Percentiles rank a stretch among this genome's conserved stretches.
Evolutionary conservation across 768 basidiomycete genomes (phyloP).

Genomic region (Russula virescens): DNA sequence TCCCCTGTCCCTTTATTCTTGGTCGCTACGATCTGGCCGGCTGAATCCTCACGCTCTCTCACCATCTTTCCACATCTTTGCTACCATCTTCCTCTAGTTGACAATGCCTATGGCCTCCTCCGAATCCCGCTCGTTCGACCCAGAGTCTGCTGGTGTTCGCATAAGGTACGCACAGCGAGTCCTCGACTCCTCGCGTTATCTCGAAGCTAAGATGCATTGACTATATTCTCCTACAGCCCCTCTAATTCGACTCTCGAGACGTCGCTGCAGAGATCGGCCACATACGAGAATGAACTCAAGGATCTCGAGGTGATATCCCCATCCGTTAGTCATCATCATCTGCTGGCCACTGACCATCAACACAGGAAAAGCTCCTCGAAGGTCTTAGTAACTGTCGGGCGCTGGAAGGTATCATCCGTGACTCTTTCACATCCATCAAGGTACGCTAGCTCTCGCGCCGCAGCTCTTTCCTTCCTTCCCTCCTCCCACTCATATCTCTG

Average conservation of each 20-base stretch:
- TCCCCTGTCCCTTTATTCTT: not conserved
- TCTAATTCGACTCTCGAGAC: not conserved
- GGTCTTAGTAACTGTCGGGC: slow-evolving; percentile 70
- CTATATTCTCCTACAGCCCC: not conserved
- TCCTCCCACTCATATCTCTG: too few relatives aligned
- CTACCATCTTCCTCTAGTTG: not conserved
- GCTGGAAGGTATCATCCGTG: slow-evolving; percentile 63
- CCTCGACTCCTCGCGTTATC: too few relatives aligned
- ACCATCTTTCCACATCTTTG: too few relatives aligned
- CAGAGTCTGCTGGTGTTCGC: not conserved
- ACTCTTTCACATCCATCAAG: slow-evolving; percentile 54
- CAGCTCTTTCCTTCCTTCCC: too few relatives aligned
- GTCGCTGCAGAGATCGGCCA: not conserved
- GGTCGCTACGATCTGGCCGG: too few relatives aligned
- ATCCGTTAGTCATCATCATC: too few relatives aligned
- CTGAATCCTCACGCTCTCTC: too few relatives aligned
- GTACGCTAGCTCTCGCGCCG: too few relatives aligned
- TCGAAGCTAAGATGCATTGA: not conserved
- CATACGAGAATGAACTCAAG: slow-evolving; percentile 22
- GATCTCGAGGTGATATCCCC: slow-evolving; percentile 24
- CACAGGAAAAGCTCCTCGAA: slow-evolving; percentile 58
- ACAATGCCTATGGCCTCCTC: not conserved
- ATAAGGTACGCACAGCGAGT: not conserved
- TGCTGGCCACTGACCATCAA: not conserved
- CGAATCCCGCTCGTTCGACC: not conserved